Base-by-base conservation (phyloP, 78 protist genomes). In the Chrysochromulina parva region DNA sequence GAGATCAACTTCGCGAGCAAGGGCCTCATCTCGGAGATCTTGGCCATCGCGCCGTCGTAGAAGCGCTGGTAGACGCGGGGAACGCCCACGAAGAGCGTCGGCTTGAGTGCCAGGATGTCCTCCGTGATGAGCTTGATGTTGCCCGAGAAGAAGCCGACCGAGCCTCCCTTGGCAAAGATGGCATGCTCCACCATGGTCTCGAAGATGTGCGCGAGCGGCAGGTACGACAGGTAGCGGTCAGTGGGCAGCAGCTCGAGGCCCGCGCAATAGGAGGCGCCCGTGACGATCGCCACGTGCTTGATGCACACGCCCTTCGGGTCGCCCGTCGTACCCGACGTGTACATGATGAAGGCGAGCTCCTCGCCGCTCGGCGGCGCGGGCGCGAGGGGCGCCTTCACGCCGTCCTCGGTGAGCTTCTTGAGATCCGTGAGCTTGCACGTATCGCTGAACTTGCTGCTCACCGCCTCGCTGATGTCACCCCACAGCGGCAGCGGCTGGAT, bases 181-280 rank as follows among this genome's bases (percentile, higher is more conserved):
- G 9, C 22, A 62, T 3, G 1, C 48, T 26, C 13, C 20, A 78
- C 86, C 5, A 88, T 82, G 48, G 96, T 78, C 91, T 97, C 99
- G 48, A 97, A 91, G 38, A 97, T 88, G 92, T 98, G 99, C 48
- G 99, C 98, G 69, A 97, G 96, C 55, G 99, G 99, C 50, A 98
- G 93, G 92, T 96, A 98, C 38, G 96, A 94, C 81, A 96, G 62
- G 80, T 95, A 94, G 24, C 73, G 90, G 76, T 96, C 96, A 14
- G 88, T 4, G 6, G 50, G 9, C 9, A 5, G 28, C 53, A 69
- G 78, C 53, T 52, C 53, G 78, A 38, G 20, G 22, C 10, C 22
- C 52, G 24, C 22, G 22, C 24, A 5, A 19, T 2, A 4, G 28
- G 78, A 5, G 53, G 78, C 53, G 78, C 38, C 26, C 20, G 52